Conservation (phyloP, 257 asterid genomes). For the Marsdenia floribunda region DNA sequence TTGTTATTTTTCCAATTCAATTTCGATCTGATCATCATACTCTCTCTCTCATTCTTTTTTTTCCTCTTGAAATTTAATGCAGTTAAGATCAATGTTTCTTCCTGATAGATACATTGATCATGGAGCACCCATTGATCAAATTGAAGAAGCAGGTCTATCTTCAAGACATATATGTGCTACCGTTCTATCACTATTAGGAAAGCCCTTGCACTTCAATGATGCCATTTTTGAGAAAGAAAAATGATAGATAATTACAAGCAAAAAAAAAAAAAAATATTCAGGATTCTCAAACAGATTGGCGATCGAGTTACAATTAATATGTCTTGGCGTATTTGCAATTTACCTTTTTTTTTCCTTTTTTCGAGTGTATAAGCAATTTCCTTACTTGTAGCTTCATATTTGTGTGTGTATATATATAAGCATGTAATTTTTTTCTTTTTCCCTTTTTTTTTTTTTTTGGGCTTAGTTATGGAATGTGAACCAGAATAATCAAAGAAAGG, state of each 20-base stretch:
- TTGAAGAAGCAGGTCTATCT: constrained; percentile 70
- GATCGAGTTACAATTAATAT: not conserved
- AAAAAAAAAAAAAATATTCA: too few species aligned
- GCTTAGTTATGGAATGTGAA: too few species aligned
- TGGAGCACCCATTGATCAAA: constrained; percentile 70
- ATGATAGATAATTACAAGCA: too few species aligned
- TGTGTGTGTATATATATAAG: too few species aligned
- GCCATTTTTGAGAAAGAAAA: not conserved
- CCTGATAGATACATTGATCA: constrained; percentile 79
- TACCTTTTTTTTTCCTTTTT: too few species aligned
- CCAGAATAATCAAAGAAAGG: too few species aligned
- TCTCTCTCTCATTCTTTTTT: not conserved
- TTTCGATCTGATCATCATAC: not conserved
- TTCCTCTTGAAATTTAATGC: constrained; percentile 16
- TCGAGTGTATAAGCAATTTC: too few species aligned
- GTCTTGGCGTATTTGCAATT: not conserved
- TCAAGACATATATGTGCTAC: constrained; percentile 62
- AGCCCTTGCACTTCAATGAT: constrained; percentile 42
- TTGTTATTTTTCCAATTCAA: not conserved
- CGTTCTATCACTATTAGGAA: constrained; percentile 55
- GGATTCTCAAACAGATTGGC: not conserved
- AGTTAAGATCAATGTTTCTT: constrained; percentile 70
- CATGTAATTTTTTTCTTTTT: too few species aligned
- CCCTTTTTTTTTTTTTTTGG: too few species aligned
- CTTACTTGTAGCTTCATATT: not conserved